Evolutionary conservation across 2,329 filamentous ascomycete genomes (phyloP).

Genomic region (Helminthosporium solani): DNA sequence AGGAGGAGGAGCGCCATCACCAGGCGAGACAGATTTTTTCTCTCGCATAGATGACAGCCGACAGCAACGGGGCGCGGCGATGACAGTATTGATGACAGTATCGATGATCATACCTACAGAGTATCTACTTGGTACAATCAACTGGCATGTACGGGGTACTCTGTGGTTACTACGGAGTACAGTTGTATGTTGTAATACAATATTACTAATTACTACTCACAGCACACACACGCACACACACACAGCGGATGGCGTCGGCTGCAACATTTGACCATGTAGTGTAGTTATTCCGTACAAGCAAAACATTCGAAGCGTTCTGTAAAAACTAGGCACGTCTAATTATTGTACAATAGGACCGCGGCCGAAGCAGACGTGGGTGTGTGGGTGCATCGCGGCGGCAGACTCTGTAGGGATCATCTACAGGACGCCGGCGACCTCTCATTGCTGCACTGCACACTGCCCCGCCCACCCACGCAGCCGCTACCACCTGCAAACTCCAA

Average conservation of each 20-base stretch:
- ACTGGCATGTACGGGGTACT: no score
- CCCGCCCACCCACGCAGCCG: slow-evolving; percentile 29
- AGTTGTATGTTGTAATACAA: no score
- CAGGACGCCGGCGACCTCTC: slow-evolving; percentile 13
- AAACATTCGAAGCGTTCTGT: no score
- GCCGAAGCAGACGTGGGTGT: slow-evolving; percentile 29
- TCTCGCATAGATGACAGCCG: background rate
- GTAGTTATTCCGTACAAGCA: no score
- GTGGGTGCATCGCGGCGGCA: slow-evolving; percentile 24
- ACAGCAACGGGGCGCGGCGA: background rate
- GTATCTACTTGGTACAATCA: no score
- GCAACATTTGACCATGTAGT: no score
- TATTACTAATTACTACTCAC: no score
- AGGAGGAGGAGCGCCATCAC: slow-evolving; percentile 13
- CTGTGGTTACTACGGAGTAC: no score
- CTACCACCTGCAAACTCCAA: slow-evolving; percentile 30
- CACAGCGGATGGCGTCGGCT: no score
- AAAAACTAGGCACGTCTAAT: no score
- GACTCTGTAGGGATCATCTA: slow-evolving; percentile 23
- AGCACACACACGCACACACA: no score
- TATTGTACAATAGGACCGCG: slow-evolving; percentile 34
- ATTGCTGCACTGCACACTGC: slow-evolving; percentile 16
- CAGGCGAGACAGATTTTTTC: background rate
- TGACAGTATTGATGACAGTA: background rate
- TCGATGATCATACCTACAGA: background rate